Base-by-base conservation (phyloP, 2,329 filamentous ascomycete species). In the Aspergillus fijiensis region DNA sequence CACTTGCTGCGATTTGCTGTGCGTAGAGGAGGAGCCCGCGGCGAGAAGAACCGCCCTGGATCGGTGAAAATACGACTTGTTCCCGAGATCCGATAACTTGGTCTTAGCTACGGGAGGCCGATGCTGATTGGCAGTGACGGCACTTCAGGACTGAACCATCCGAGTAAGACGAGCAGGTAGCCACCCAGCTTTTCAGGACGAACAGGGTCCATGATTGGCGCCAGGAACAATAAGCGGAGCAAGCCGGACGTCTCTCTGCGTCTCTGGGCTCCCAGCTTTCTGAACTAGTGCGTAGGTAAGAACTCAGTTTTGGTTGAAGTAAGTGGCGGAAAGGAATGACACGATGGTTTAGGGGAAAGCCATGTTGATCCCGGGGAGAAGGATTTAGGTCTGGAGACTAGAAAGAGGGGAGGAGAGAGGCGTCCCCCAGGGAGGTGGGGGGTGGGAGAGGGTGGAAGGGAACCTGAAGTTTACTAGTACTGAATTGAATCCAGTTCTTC, bases 51-150 rank as follows among this genome's bases (percentile, higher is more conserved):
- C 49, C 57, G 51, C 50, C 55, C 47, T 23, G 49, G 45, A 33
- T 49, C 39, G 42, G 39, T 54, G 42, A 27, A 48, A 54, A 49
- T 49, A 58, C 29, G 51, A 54, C 45, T 21, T 45, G 51, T 33
- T 59, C 45, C 57, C 57, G 57, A 54, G 50, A 59, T 59, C 57
- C 57, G 57, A 59, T 48, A 49, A 35, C 39, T 54, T 59, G 50
- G 42, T 55, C 53, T 55, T 55, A 58, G 57, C 48, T 51, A 57
- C 23, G 49, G 35, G 27, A 39, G 49, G 10, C 39, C 39, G 53
- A 55, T 55, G 53, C 53, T 55, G 53, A 58, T 58, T 51, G 55
- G 49, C 6, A 47, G 55, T 23, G 16, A 27, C 19, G 33, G 25
- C 25, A 33, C 12, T 52, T 25, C 49, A 51, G 42, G 50, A 47